Evolutionary conservation across 345 rosid species (phyloP), one percentile per base, ranked within the genome.

Genomic region (Psidium friedrichsthalianum): DNA sequence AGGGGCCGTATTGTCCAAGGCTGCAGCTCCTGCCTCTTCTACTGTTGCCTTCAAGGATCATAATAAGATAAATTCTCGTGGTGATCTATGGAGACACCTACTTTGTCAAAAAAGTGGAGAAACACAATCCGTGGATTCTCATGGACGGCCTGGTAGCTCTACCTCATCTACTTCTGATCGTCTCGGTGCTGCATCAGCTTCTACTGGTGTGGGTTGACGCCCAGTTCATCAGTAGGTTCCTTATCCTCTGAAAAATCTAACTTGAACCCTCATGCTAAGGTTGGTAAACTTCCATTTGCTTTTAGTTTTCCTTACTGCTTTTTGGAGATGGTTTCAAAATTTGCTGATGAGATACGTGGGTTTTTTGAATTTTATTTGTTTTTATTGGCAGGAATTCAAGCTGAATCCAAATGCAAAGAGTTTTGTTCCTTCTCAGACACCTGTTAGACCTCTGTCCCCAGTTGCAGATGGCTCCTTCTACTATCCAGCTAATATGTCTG

Each of bases 331-430:
- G 42, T 53, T 29, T 82, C 57, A 53, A n/a, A 27, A 29, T 82
- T 78, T 57, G 82, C 55, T 57, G 40, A 36, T 82, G 84, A 61
- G 29, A 51, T 52, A 51, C 4, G 1, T 27, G 42, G 55, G 58
- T 52, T 40, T 29, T 56, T 12, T 82, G 57, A 53, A 16, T 29
- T 29, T 40, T 53, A 18, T 47, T 40, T 51, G 22, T 25, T 86
- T 22, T 74, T 88, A 27, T 83, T 85, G 36, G 84, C 94, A 97
- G 99, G 99, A 95, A 92, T 97, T 97, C 90, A 97, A 90, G 87
- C 93, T 94, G 56, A 97, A 96, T 91, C 99, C 98, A 56, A 93
- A 97, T 49, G 99, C 99, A 27, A 94, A 95, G 94, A 95, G 98
- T 86, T 96, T 94, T 88, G 89, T 84, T 21, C 98, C 95, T 82